Conservation (phyloP, 2,329 filamentous ascomycete species). For the Malbranchea zuffiana region DNA sequence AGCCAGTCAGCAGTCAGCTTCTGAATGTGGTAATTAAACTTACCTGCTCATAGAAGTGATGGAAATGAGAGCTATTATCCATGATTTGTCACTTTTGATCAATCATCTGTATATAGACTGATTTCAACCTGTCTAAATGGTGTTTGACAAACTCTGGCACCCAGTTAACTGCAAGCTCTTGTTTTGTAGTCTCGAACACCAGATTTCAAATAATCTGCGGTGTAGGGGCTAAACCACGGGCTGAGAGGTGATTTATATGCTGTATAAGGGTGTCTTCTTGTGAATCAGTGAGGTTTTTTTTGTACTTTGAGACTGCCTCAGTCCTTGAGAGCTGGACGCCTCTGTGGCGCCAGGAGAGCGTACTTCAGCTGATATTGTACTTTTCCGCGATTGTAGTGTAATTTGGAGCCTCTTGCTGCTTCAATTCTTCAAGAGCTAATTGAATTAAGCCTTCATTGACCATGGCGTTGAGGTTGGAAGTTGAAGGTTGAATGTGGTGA, state of each 20-base stretch:
- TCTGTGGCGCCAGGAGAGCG: neutral
- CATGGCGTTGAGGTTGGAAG: slow-evolving; percentile 3
- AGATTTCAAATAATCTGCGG: slow-evolving; percentile 3
- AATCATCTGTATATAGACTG: slow-evolving; percentile 5
- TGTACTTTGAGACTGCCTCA: neutral
- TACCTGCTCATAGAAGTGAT: slow-evolving; percentile 6
- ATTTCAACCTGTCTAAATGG: neutral
- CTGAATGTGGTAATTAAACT: neutral
- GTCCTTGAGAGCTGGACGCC: neutral
- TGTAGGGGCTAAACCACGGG: neutral
- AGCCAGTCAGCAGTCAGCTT: neutral
- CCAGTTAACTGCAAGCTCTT: slow-evolving; percentile 1
- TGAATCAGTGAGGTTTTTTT: neutral
- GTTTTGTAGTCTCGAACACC: neutral
- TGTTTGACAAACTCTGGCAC: neutral
- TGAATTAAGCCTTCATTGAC: slow-evolving; percentile 4
- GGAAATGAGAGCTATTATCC: slow-evolving; percentile 8
- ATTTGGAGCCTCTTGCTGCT: slow-evolving; percentile 6
- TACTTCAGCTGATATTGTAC: slow-evolving; percentile 1
- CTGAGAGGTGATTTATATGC: neutral
- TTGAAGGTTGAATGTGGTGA: slow-evolving; percentile 1
- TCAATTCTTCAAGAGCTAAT: slow-evolving; percentile 6
- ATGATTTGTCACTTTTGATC: slow-evolving; percentile 5
- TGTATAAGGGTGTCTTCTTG: neutral
- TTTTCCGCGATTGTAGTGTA: slow-evolving; percentile 2